Evolutionary conservation across 2,329 filamentous ascomycete species (phyloP), one percentile per base, ranked within the genome.

Genomic region (Pyrenophora graminea): DNA sequence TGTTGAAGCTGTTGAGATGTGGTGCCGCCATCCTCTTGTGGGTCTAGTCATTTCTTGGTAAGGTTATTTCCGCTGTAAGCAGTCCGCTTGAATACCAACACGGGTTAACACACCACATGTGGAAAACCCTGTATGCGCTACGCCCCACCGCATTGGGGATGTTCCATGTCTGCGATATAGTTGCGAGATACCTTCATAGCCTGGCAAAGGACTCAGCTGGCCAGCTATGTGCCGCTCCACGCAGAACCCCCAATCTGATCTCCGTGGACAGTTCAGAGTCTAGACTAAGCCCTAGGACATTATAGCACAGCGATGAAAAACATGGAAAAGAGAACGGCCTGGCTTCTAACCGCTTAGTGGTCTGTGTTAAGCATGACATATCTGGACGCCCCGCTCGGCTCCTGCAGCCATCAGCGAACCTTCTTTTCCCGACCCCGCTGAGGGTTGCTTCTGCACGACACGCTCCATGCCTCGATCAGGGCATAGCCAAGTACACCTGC

Each of bases 301-400:
- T 30, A 30, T 10, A 12, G 9, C 27, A 30, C 10, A 10, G 27
- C 27, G 2, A 30, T 30, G 27, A 9, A 3, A 12, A 13, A 12
- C 9, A 30, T 30, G 27, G 27, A 30, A 30, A 30, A 30, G 27
- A 30, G 7, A 30, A 30, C 10, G 9, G 27, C 27, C 27, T 7
- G 9, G 27, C 27, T 4, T 30, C 2, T 9, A 30, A 30, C 27
- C 27, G 27, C 27, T 12, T 2, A 7, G 12, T 30, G 27, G 27
- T 30, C 27, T 9, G 27, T 30, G 27, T 12, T 4, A 12, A 4
- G 27, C 27, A 4, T 30, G 8, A 9, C 27, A 12, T 17, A n/a
- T 13, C 46, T 45, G 23, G 46, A 8, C 46, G 51, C 47, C 21
- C 37, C 34, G 7, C 33, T 51, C 51, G 46, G 30, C 36, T 51